phyloP scores from a whole-genome alignment of 2,329 filamentous ascomycete species.

The Harringtonia lauricola region DNA sequence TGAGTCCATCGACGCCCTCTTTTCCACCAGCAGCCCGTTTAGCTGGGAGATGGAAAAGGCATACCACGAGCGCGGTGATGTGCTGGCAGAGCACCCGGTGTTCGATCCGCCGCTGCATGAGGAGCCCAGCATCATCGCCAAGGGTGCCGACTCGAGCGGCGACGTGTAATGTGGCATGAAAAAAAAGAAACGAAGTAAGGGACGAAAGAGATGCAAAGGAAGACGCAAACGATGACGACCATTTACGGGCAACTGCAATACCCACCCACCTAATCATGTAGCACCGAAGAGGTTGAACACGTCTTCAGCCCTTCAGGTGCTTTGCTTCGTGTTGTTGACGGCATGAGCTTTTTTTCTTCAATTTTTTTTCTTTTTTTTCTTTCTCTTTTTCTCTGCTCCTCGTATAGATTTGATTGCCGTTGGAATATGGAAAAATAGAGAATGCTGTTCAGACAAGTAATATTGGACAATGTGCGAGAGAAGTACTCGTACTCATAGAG shows the following conservation, averaged over 20 bases:
- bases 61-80: slow-evolving; percentile 8
- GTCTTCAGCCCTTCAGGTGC: not conserved
- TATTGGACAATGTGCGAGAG: too few relatives aligned
- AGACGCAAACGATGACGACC: too few relatives aligned
- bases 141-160: slow-evolving; percentile 20
- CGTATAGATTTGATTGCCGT: too few relatives aligned
- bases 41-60: slow-evolving; percentile 10
- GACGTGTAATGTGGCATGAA: not conserved
- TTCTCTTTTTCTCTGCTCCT: not conserved
- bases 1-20: slow-evolving; percentile 38
- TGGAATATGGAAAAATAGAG: too few relatives aligned
- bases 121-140: slow-evolving; percentile 30
- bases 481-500: too few relatives aligned
- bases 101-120: slow-evolving; percentile 35
- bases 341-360: not conserved
- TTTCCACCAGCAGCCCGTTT: slow-evolving; percentile 33
- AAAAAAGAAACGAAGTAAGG: too few relatives aligned
- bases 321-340: too few relatives aligned
- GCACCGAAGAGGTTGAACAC: too few relatives aligned
- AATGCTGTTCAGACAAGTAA: too few relatives aligned
- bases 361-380: not conserved
- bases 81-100: slow-evolving; percentile 9
- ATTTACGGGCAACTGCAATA: too few relatives aligned
- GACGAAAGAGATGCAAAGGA: too few relatives aligned
- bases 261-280: too few relatives aligned